Evolutionary conservation across 2,329 filamentous ascomycete genomes (phyloP), one percentile per base, ranked within the genome.

Genomic region (Cladosporium halotolerans): DNA sequence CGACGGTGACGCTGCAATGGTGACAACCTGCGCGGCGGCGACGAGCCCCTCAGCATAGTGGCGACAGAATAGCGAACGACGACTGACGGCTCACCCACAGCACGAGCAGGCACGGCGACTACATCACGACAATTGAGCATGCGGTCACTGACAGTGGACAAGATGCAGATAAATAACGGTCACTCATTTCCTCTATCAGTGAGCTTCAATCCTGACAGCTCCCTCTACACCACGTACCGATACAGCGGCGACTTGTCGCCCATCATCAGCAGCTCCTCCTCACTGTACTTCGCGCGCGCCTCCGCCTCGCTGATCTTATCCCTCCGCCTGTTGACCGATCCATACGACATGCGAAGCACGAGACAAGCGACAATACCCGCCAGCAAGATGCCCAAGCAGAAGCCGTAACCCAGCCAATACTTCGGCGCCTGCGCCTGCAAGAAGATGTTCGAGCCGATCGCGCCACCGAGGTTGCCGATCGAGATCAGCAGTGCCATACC

Each of bases 401-500:
- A 58, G 9, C 74, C 72, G 58, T 79, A 81, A 0, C 79, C 79
- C 0, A 75, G 76, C 34, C 60, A 67, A 58, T 79, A 82, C 31
- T 64, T 63, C 0, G 79, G 79, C 45, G 68, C 70, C 60, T 82
- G 75, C 1, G 63, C 62, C 3, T 67, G 60, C 33, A 66, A 61
- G 58, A 76, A 82, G 51, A 80, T 73, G 57, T 80, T 80, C 31
- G 70, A 72, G 0, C 75, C 75, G 10, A 80, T 68, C 45, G 80
- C 74, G 3, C 77, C 78, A 0, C 65, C 66, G 7, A 73, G 39
- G 61, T 80, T 80, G 10, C 78, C 79, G 4, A 79, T 70, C 55
- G 74, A 59, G 59, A 78, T 73, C 69, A 76, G 76, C 56, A 81
- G 71, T 13, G 78, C 79, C 16, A 77, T 72, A 5, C 74, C 73